Evolutionary conservation across 805 yeast species (phyloP), one percentile per base, ranked within the genome.

Genomic region (Yarrowia osloensis): DNA sequence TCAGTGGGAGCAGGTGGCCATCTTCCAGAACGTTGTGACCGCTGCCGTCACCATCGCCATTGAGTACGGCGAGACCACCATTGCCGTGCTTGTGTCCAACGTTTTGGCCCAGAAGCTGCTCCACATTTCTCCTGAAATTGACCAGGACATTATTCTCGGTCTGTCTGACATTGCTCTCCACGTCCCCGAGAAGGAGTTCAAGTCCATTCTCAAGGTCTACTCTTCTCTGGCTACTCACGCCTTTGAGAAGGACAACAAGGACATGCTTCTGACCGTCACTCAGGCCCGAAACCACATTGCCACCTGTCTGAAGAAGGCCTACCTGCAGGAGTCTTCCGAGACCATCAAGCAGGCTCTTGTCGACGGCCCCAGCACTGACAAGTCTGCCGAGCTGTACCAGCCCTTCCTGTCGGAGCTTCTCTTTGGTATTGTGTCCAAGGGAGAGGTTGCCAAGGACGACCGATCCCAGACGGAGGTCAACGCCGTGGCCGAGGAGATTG

Each of bases 101-200:
- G 86, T 95, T 42, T 81, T 95, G 67, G 85, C 90, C 15, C 98
- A 93, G 74, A 93, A 92, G 73, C 80, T 87, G 5, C 80, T 75
- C 63, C 77, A 76, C 8, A 78, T 80, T 17, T 71, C 70, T 19
- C 54, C 77, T 21, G 83, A 87, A 21, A 78, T 84, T 17, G 83
- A 84, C 24, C 78, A 87, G 54, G 89, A 88, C 46, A 82, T 90
- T 46, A 77, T 90, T 29, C 79, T 82, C 42, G 93, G 92, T 0
- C 79, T 90, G 44, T 83, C 88, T 0, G 80, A 82, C 11, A 82
- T 91, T 71, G 87, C 91, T 5, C 84, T 86, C 2, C 80, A 76
- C 54, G 82, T 88, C 68, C 83, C 87, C 4, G 86, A 84, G 68
- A 82, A 87, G 59, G 96, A 91, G 72, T 88, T 92, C 74, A 74